These are phyloP conservation scores for Trametes pubescens DNA, from an alignment of 1,284 basidiomycete species.

Conservation along the genomic window DNA sequence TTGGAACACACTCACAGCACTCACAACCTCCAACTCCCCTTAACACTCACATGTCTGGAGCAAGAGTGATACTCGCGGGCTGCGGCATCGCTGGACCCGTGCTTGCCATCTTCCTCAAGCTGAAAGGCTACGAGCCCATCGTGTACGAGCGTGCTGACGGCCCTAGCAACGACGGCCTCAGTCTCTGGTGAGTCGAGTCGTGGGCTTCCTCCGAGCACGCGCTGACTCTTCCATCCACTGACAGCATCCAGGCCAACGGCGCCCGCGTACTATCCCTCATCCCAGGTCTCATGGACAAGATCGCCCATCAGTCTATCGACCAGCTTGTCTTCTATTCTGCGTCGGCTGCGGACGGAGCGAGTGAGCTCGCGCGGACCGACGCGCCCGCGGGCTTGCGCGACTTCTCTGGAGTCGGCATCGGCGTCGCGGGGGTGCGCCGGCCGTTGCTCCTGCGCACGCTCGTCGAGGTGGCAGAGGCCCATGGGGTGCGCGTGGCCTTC, in stretches of 20 bases:
- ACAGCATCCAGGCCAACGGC: slow-evolving; percentile 52
- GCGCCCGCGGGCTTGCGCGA: slow-evolving; percentile 29
- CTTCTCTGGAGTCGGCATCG: slow-evolving; percentile 36
- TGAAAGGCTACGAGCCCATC: slow-evolving; percentile 51
- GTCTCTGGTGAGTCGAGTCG: slow-evolving; percentile 39
- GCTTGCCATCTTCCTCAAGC: slow-evolving; percentile 51
- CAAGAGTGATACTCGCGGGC: slow-evolving; percentile 51
- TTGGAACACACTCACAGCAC: not conserved
- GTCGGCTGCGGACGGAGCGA: slow-evolving; percentile 40
- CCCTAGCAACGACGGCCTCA: slow-evolving; percentile 44
- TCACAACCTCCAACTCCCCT: not conserved
- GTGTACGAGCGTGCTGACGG: slow-evolving; percentile 49
- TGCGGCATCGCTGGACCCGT: slow-evolving; percentile 55
- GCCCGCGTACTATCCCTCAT: slow-evolving; percentile 48
- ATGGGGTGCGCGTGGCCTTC: slow-evolving; percentile 49
- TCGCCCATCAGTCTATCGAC: slow-evolving; percentile 42
- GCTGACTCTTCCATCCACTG: not conserved
- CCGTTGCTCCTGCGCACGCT: slow-evolving; percentile 46
- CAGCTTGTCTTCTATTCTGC: slow-evolving; percentile 41
- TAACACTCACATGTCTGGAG: slow-evolving; percentile 4
- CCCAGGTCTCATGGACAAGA: slow-evolving; percentile 46
- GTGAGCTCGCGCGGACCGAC: slow-evolving; percentile 42
- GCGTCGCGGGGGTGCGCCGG: slow-evolving; percentile 43
- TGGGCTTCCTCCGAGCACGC: not conserved
- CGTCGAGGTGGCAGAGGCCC: slow-evolving; percentile 44